Conservation (phyloP, 176 grass and related monocot genomes). For the Themeda triandra region DNA sequence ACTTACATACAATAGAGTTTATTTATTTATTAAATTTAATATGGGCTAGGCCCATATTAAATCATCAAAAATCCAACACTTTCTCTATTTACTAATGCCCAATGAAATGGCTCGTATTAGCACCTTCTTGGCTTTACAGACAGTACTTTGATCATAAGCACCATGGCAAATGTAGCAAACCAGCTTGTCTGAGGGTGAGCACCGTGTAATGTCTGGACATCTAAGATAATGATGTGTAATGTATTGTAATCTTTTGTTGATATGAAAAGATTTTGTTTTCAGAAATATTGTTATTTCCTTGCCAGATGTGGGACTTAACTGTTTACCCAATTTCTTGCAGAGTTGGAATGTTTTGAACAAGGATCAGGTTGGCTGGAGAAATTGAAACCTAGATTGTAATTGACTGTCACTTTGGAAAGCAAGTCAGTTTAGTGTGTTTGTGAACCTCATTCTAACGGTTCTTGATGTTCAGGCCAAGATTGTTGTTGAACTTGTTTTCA, state of each 20-base stretch:
- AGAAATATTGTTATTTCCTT: not conserved
- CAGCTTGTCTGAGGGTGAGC: too few species aligned
- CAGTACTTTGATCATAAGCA: not conserved
- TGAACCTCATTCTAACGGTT: too few species aligned
- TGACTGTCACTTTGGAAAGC: not conserved
- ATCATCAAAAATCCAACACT: too few species aligned
- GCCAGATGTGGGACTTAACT: not conserved
- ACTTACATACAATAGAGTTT: too few species aligned
- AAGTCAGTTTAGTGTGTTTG: not conserved
- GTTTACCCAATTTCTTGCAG: not conserved
- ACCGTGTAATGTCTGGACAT: too few species aligned
- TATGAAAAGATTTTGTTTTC: not conserved
- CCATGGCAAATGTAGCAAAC: constrained; percentile 6
- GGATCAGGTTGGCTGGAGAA: not conserved
- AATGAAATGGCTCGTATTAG: not conserved
- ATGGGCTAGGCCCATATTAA: too few species aligned
- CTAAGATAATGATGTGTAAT: too few species aligned
- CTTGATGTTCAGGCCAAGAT: too few species aligned
- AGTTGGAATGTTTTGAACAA: not conserved
- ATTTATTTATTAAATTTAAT: too few species aligned
- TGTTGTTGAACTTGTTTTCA: too few species aligned
- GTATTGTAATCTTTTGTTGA: too few species aligned
- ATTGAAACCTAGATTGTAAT: not conserved
- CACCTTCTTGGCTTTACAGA: not conserved
- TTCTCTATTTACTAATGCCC: not conserved